Evolutionary conservation across 2,329 filamentous ascomycete species (phyloP).

Genomic region (Fusarium nisikadoi): DNA sequence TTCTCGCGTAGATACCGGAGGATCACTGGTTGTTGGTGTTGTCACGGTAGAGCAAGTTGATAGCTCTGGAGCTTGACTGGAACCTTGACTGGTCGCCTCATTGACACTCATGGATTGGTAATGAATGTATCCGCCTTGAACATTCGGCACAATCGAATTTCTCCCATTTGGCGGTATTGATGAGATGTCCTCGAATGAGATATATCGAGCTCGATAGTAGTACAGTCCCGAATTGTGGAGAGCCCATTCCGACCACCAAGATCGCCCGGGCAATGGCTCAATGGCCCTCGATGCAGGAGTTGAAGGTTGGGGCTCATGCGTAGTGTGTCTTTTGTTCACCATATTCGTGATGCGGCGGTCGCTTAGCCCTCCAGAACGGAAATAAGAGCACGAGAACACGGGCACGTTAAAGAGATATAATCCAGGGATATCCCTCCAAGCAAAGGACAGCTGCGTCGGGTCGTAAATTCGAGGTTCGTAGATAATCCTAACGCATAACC

Average conservation of each 20-base stretch:
- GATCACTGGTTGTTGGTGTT: conserved; percentile 5
- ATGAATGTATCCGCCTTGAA: conserved; percentile 35
- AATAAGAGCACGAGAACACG: neutral
- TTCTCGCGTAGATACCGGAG: neutral
- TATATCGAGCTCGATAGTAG: conserved; percentile 40
- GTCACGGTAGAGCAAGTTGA: conserved; percentile 23
- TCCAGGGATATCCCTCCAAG: conserved; percentile 1
- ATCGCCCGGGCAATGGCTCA: neutral
- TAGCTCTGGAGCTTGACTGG: conserved; percentile 3
- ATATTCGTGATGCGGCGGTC: conserved; percentile 4
- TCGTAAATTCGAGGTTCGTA: conserved; percentile 19
- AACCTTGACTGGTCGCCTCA: neutral
- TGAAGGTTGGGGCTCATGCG: conserved; percentile 7
- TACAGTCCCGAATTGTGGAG: conserved; percentile 21
- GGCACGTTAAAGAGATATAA: conserved; percentile 26
- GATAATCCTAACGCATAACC: neutral
- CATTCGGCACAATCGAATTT: conserved; percentile 34
- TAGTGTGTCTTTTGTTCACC: conserved; percentile 1
- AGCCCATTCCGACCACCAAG: conserved; percentile 35
- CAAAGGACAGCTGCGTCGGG: neutral
- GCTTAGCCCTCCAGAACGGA: neutral
- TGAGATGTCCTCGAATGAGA: conserved; percentile 29
- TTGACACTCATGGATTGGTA: conserved; percentile 37
- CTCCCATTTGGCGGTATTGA: conserved; percentile 26
- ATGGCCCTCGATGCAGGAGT: conserved; percentile 4